These are phyloP conservation scores for Trametes elegans DNA, from an alignment of 768 basidiomycete genomes.

Conservation along the genomic window DNA sequence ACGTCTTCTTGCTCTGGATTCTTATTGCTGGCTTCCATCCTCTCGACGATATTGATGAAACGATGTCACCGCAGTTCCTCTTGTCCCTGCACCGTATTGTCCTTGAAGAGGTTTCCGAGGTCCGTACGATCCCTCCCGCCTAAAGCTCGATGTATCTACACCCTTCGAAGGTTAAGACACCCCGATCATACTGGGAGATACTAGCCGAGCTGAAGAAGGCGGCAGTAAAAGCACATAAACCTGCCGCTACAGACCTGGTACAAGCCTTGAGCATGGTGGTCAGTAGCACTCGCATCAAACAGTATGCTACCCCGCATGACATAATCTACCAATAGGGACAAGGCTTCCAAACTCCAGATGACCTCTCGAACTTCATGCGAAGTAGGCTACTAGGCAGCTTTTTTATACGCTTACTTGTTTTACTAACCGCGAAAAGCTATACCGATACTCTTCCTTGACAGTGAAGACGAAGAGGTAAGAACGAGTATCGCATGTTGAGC, in stretches of 20 bases:
- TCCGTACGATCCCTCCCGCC: slow-evolving; percentile 20
- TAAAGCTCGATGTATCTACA: neutral
- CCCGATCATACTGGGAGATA: slow-evolving; percentile 45
- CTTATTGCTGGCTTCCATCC: slow-evolving; percentile 49
- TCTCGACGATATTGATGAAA: slow-evolving; percentile 35
- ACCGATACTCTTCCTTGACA: slow-evolving; percentile 36
- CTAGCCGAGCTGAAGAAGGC: slow-evolving; percentile 10
- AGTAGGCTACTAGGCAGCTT: neutral
- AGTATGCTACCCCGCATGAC: too few relatives aligned
- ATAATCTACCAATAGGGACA: neutral
- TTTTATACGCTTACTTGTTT: neutral
- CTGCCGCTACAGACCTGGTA: neutral
- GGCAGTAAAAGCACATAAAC: neutral
- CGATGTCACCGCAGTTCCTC: slow-evolving; percentile 55
- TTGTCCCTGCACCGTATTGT: slow-evolving; percentile 66
- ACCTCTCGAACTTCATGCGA: slow-evolving; percentile 22
- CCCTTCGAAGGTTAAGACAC: slow-evolving; percentile 53
- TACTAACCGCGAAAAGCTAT: slow-evolving; percentile 1
- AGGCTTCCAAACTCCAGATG: slow-evolving; percentile 11
- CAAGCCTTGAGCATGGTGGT: slow-evolving; percentile 16
- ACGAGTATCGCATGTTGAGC: neutral
- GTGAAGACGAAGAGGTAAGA: slow-evolving; percentile 54
- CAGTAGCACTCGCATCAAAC: neutral
- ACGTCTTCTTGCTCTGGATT: slow-evolving; percentile 65
- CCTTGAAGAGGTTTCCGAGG: slow-evolving; percentile 72